These are phyloP conservation scores for Pichia sp. DNA, from an alignment of 1,139 yeast genomes.

Conservation along the genomic window DNA sequence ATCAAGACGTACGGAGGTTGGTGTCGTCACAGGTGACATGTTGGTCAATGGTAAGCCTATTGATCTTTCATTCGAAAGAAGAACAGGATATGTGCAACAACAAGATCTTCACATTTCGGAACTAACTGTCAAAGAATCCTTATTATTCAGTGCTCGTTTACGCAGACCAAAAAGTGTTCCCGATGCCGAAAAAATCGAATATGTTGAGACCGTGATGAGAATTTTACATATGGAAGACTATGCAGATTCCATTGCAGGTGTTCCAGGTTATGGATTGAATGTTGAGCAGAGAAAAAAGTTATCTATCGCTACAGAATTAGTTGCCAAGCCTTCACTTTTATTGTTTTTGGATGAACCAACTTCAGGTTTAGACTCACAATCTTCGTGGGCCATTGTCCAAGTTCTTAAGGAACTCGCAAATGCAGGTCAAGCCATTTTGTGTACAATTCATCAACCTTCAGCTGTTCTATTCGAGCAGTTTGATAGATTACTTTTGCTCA, in stretches of 20 bases:
- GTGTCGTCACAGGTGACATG: conserved; percentile 50
- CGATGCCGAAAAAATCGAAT: conserved; percentile 41
- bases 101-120: conserved; percentile 51
- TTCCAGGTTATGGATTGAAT: conserved; percentile 47
- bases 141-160: conserved; percentile 48
- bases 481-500: conserved; percentile 40
- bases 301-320: conserved; percentile 47
- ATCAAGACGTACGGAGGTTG: conserved; percentile 48
- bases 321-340: conserved; percentile 45
- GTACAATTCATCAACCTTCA: conserved; percentile 57
- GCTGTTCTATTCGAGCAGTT: conserved; percentile 47
- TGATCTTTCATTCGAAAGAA: conserved; percentile 41
- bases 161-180: conserved; percentile 44
- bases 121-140: conserved; percentile 49
- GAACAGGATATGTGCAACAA: conserved; percentile 56
- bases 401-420: conserved; percentile 39
- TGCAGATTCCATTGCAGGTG: conserved; percentile 54
- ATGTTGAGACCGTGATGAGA: conserved; percentile 46
- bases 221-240: conserved; percentile 47
- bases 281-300: conserved; percentile 45
- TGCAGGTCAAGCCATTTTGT: conserved; percentile 48
- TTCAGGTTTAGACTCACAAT: conserved; percentile 49
- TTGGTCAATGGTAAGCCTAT: conserved; percentile 45
- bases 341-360: conserved; percentile 50
- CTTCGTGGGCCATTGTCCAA: conserved; percentile 48